These are phyloP conservation scores for Straminergon stramineum DNA, from an alignment of 225 moss, liverwort and hornwort genomes.

Conservation along the genomic window DNA sequence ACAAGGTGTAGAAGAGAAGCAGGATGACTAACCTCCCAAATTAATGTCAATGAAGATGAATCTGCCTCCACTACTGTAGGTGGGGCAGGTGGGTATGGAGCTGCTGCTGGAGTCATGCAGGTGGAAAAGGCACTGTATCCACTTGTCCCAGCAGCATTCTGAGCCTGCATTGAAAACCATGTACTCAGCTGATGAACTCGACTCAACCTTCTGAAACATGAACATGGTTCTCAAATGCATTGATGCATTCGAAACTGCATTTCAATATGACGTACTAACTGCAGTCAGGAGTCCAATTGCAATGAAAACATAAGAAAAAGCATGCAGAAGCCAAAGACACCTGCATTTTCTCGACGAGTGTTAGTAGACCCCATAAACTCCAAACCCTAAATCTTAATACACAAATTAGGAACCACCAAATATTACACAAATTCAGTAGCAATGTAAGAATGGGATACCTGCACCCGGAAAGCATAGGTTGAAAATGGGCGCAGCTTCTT, in stretches of 20 bases:
- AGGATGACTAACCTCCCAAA: conserved; percentile 13
- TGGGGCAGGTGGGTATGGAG: background rate
- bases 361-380: background rate
- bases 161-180: background rate
- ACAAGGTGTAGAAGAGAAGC: background rate
- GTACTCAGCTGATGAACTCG: background rate
- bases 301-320: background rate
- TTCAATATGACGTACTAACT: background rate
- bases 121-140: background rate
- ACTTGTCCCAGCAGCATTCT: conserved; percentile 11
- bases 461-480: conserved; percentile 22
- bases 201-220: background rate
- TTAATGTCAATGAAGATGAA: background rate
- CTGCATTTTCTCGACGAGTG: background rate
- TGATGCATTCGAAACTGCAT: background rate
- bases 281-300: background rate
- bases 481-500: conserved; percentile 14
- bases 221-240: background rate
- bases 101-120: background rate
- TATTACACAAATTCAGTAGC: background rate
- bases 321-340: background rate
- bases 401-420: background rate
- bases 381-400: background rate
- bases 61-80: background rate
- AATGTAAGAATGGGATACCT: conserved; percentile 1